Base-by-base conservation (phyloP, 2,329 filamentous ascomycete genomes). In the Bipolaris zeicola region DNA sequence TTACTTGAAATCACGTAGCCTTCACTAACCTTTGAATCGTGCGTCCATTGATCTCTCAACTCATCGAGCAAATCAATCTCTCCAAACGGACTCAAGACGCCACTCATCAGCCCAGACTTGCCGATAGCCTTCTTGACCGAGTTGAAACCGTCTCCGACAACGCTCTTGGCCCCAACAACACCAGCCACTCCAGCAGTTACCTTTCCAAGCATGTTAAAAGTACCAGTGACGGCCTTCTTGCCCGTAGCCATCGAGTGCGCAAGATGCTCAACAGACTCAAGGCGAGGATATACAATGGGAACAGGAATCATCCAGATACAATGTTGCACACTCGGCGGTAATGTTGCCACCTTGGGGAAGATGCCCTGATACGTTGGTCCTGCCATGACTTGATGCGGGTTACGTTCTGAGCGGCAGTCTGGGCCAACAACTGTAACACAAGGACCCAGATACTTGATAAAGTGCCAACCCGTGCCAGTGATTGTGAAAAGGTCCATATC, bases 401-500 rank as follows among this genome's bases (percentile, higher is more conserved):
- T 96, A 49, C 95, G 83, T 77, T 99, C 95, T 5, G 93, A 96
- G 50, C 95, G 87, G 65, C 92, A 94, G 75, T 99, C 95, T 2
- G 91, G 89, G 0, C 94, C 95, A 48, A 96, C 89, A 0, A 96
- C 89, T 0, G 92, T 92, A 11, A 99, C 88, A 4, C 91, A 91
- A 0, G 95, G 95, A 0, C 95, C 95, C 5, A 99, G 85, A 68
- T 90, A 97, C 77, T 99, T 99, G 77, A 99, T 87, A 76, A 98
- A 99, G 76, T 99, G 95, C 95, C 95, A 99, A 6, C 95, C 95
- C 18, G 90, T 90, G n/a, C 95, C 94, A 0, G 95, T 98, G 52
- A 99, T 89, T 1, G 94, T 98, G 78, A 99, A 99, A 5, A 99
- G 85, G 68, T 99, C 95, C 45, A 88, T 84, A 70, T 99, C 95